phyloP scores from a whole-genome alignment of 306 rosid species.

The Ormosia emarginata region DNA sequence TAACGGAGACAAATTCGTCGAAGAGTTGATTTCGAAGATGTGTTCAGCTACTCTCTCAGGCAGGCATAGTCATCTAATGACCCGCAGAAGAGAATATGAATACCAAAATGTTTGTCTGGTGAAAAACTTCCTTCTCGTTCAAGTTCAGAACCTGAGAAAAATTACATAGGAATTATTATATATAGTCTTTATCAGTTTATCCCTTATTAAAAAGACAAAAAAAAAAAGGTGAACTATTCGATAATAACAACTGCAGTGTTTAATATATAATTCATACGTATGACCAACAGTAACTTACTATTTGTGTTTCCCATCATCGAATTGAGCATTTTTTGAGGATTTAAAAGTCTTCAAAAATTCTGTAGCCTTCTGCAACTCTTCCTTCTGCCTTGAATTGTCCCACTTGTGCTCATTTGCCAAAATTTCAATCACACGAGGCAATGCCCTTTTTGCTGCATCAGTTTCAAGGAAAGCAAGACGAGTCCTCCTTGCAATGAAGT shows the following conservation, averaged over 20 bases:
- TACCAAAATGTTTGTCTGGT: not conserved
- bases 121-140: slow-evolving; percentile 8
- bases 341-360: slow-evolving; percentile 81
- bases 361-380: slow-evolving; percentile 64
- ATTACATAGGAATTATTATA: not conserved
- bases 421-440: slow-evolving; percentile 85
- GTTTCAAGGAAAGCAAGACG: slow-evolving; percentile 98
- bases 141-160: slow-evolving; percentile 27
- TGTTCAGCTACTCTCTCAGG: not conserved
- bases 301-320: slow-evolving; percentile 81
- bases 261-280: not conserved
- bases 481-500: slow-evolving; percentile 92
- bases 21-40: not conserved
- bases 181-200: not conserved
- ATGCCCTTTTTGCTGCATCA: slow-evolving; percentile 79
- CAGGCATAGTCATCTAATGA: not conserved
- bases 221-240: not conserved
- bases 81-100: not conserved
- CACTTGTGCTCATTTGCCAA: slow-evolving; percentile 82
- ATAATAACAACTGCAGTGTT: not conserved
- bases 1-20: not conserved
- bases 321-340: slow-evolving; percentile 84
- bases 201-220: not conserved
- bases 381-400: slow-evolving; percentile 72
- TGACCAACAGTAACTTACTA: slow-evolving; percentile 37